Evolutionary conservation across 2,329 filamentous ascomycete species (phyloP).

Genomic region (Ophiosphaerella korrae): DNA sequence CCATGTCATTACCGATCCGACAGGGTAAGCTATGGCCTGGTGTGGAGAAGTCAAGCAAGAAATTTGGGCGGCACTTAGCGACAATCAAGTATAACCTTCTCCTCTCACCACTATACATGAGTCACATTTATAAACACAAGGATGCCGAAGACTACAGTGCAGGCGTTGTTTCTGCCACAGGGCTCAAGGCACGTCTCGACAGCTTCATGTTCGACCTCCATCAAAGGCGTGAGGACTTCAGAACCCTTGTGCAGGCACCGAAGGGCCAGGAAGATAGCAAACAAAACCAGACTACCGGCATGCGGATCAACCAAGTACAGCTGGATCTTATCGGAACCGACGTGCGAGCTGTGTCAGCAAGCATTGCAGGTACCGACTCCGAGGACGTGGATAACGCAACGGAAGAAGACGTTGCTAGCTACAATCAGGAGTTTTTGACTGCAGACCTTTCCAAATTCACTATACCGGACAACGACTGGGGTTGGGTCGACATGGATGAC

Average conservation of each 20-base stretch:
- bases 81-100: slow-evolving; percentile 98
- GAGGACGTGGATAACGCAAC: slow-evolving; percentile 73
- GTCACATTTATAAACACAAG: slow-evolving; percentile 98
- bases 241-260: slow-evolving; percentile 74
- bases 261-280: slow-evolving; percentile 62
- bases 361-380: slow-evolving; percentile 77
- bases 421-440: slow-evolving; percentile 56
- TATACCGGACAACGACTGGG: slow-evolving; percentile 92
- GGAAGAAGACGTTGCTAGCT: slow-evolving; percentile 65
- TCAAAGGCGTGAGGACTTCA: slow-evolving; percentile 89
- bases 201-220: slow-evolving; percentile 98
- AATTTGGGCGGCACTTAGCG: slow-evolving; percentile 94
- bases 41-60: slow-evolving; percentile 95
- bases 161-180: slow-evolving; percentile 83
- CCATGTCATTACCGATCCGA: slow-evolving; percentile 91
- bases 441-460: slow-evolving; percentile 82
- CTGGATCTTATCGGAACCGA: slow-evolving; percentile 91
- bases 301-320: slow-evolving; percentile 94
- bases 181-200: slow-evolving; percentile 93
- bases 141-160: slow-evolving; percentile 85
- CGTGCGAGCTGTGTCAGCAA: slow-evolving; percentile 89
- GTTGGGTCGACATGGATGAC: slow-evolving; percentile 99
- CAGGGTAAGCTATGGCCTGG: slow-evolving; percentile 92
- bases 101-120: slow-evolving; percentile 89
- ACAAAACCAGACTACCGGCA: slow-evolving; percentile 82